Evolutionary conservation across 2,329 filamentous ascomycete genomes (phyloP), one percentile per base, ranked within the genome.

Genomic region (Fusarium pseudocircinatum): DNA sequence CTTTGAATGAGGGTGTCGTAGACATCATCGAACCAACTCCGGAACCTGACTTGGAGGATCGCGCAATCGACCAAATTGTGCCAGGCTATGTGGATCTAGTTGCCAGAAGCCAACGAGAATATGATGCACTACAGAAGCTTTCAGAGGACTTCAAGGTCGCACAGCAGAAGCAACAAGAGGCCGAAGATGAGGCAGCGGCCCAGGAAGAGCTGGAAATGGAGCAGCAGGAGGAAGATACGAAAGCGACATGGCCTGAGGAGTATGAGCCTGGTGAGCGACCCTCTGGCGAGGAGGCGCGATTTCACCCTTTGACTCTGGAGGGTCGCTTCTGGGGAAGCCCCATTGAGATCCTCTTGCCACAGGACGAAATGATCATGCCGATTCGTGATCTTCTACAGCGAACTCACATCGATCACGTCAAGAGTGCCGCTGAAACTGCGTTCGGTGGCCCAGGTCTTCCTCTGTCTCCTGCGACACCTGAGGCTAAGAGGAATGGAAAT

Each of bases 361-460:
- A 89, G 72, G 84, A 87, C n/a, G 85, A 89, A 6, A 87, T 98
- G 44, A 87, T 93, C 14, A 84, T 88, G 7, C 95, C 95, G 0
- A 91, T 97, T 24, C 86, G 89, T 4, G 82, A 88, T 9, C 85
- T 97, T 6, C 85, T 98, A 5, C 86, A 87, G 20, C 85, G 91
- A 62, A 89, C 90, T 60, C 89, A 94, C 64, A 89, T 91, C 47
- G 92, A 91, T 63, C 96, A 99, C 79, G 85, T 98, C 37, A 86
- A 87, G 39, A 88, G 92, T 63, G 88, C 92, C 3, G 93, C 95
- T 1, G 90, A 94, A 74, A 88, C 86, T 47, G 87, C 90, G 2
- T 96, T 97, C 79, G 96, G 95, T 47, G 96, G 96, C 0, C 83
- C 83, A 7, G 90, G 91, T 0, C 84, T 98, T 22, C 95, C 95